Conservation (phyloP, 2,329 filamentous ascomycete genomes). For the Neofusicoccum sp. region DNA sequence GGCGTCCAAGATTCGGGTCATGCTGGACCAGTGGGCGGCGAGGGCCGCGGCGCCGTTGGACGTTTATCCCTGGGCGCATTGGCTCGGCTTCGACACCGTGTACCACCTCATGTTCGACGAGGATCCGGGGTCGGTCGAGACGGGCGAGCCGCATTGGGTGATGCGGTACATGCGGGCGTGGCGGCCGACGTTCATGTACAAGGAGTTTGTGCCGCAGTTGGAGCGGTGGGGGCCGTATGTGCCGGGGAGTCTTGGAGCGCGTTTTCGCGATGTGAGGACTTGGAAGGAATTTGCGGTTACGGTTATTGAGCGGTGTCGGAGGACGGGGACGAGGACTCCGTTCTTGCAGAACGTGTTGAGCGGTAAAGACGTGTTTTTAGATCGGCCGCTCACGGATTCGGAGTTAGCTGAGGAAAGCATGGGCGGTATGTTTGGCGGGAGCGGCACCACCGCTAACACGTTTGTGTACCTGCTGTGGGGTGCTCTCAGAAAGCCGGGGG, state of each 20-base stretch:
- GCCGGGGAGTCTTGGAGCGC: background rate
- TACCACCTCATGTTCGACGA: background rate
- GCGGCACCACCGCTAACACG: constrained; percentile 15
- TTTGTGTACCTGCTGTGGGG: constrained; percentile 11
- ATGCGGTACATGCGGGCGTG: background rate
- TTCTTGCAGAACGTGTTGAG: background rate
- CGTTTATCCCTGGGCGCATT: background rate
- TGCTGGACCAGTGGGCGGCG: constrained; percentile 1
- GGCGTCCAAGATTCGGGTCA: background rate
- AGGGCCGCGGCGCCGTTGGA: background rate
- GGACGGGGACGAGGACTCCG: background rate
- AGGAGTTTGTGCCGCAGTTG: background rate
- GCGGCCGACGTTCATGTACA: background rate
- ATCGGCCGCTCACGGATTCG: background rate
- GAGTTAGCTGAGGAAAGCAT: constrained; percentile 15
- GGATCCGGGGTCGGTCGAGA: background rate
- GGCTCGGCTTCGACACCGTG: background rate
- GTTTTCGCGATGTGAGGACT: background rate
- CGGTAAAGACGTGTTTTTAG: background rate
- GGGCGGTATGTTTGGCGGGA: constrained; percentile 6
- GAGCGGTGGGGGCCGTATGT: background rate
- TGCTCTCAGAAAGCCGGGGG: background rate
- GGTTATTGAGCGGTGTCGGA: background rate
- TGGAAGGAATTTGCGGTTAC: background rate
- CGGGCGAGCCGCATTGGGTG: background rate